Evolutionary conservation across 305 asterid species (phyloP), one percentile per base, ranked within the genome.

Genomic region (Fraxinus paxiana): DNA sequence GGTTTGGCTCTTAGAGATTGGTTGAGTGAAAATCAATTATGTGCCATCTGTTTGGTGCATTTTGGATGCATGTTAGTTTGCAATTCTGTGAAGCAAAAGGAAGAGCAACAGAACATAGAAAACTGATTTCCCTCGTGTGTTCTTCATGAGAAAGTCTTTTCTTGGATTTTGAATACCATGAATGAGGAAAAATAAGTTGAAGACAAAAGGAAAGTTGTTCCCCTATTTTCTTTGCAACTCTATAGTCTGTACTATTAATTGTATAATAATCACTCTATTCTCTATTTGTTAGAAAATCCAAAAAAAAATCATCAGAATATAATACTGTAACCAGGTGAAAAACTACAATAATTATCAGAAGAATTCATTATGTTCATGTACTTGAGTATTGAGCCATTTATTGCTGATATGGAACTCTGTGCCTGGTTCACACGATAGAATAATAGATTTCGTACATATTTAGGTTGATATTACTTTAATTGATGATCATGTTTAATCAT

Each of bases 21-120:
- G 80, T 54, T 65, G 69, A 69, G 61, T 22, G 81, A 20, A 24
- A 41, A 70, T 38, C 28, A n/a, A n/a, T 76, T 78, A 31, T 59
- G 83, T 33, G 61, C 73, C 20, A 76, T 76, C 51, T 33, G 63
- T 30, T 51, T 80, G 80, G 73, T 61, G 10, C n/a, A 20, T 56
- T 76, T 46, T 73, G 78, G 80, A 78, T 80, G 72, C 77, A 77
- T 77, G 78, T 75, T 82, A 38, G 61, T 46, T 20, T 67, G 71
- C 28, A 56, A 76, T 75, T 73, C 35, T 12, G 69, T 54, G 75
- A 34, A 33, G 38, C 69, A 26, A 51, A 69, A 22, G 51, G 82
- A 30, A 69, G 35, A 69, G 34, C 18, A 13, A 37, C 51, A 30
- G 59, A 61, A 63, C 15, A 17, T 3, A 75, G 72, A 38, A 17